Evolutionary conservation across 2,329 filamentous ascomycete genomes (phyloP).

Genomic region (Lachnellula willkommii): DNA sequence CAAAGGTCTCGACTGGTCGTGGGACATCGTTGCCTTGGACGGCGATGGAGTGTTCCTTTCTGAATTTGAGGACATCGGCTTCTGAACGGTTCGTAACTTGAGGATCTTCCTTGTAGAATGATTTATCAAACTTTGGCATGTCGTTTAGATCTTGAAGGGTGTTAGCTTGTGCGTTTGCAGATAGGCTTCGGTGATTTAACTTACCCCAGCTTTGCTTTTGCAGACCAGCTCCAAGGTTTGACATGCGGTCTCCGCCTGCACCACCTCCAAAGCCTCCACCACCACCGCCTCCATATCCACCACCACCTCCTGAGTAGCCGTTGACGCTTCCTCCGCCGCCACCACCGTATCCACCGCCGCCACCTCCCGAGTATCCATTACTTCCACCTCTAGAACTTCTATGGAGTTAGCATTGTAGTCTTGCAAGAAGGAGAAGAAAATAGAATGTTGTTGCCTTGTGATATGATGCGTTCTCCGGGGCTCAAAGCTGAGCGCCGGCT

Average conservation of each 20-base stretch:
- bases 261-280: constrained; percentile 44
- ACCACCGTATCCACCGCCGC: constrained; percentile 34
- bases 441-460: constrained; percentile 20
- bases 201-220: constrained; percentile 86
- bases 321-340: constrained; percentile 36
- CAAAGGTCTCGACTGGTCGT: constrained; percentile 92
- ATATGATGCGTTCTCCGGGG: constrained; percentile 8
- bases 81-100: constrained; percentile 68
- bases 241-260: constrained; percentile 89
- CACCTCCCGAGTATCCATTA: constrained; percentile 43
- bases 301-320: constrained; percentile 31
- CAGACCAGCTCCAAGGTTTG: constrained; percentile 77
- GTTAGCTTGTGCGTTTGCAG: constrained; percentile 9
- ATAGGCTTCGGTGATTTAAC: constrained; percentile 28
- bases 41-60: constrained; percentile 77
- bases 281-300: constrained; percentile 30
- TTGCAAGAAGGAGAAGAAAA: constrained; percentile 10
- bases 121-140: constrained; percentile 97
- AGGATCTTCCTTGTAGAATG: constrained; percentile 95
- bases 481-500: constrained; percentile 16
- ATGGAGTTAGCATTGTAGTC: constrained; percentile 34
- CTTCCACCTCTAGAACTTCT: constrained; percentile 38
- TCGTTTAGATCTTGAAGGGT: constrained; percentile 58
- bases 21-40: constrained; percentile 76
- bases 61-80: constrained; percentile 82